phyloP scores from a whole-genome alignment of 1,284 basidiomycete genomes.

The Malassezia obtusa region DNA sequence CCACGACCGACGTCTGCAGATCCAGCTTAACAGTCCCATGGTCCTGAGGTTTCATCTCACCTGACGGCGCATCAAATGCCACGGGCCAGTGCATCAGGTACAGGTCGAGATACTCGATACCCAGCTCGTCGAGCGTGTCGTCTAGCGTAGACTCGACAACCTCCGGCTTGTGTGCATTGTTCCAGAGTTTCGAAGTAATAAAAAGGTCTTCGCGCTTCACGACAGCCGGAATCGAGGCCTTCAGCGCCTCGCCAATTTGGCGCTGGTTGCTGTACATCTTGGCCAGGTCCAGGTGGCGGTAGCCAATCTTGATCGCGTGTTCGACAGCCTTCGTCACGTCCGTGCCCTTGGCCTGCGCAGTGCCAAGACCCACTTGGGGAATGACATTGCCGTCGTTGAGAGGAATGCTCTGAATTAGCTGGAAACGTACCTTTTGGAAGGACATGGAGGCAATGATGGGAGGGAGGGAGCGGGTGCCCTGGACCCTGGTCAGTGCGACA shows the following conservation, averaged over 20 bases:
- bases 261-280: slow-evolving; percentile 37
- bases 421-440: not conserved
- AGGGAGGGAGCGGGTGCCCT: no score
- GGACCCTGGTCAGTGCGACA: no score
- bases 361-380: slow-evolving; percentile 59
- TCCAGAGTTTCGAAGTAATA: slow-evolving; percentile 56
- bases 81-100: slow-evolving; percentile 80
- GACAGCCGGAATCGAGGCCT: slow-evolving; percentile 46
- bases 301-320: slow-evolving; percentile 33
- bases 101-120: slow-evolving; percentile 49
- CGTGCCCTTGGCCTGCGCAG: slow-evolving; percentile 67
- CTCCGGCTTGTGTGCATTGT: slow-evolving; percentile 54
- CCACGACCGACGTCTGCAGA: slow-evolving; percentile 57
- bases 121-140: slow-evolving; percentile 48
- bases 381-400: slow-evolving; percentile 45
- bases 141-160: slow-evolving; percentile 47
- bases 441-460: not conserved
- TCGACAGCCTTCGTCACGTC: slow-evolving; percentile 62
- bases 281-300: slow-evolving; percentile 44
- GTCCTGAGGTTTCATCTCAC: slow-evolving; percentile 53
- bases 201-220: slow-evolving; percentile 52
- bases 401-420: slow-evolving; percentile 21
- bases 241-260: slow-evolving; percentile 51
- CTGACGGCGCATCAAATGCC: slow-evolving; percentile 26
- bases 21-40: slow-evolving; percentile 56